Evolutionary conservation across 371 early-diverging fungal species (phyloP).

Genomic region (Mucor racemosus): DNA sequence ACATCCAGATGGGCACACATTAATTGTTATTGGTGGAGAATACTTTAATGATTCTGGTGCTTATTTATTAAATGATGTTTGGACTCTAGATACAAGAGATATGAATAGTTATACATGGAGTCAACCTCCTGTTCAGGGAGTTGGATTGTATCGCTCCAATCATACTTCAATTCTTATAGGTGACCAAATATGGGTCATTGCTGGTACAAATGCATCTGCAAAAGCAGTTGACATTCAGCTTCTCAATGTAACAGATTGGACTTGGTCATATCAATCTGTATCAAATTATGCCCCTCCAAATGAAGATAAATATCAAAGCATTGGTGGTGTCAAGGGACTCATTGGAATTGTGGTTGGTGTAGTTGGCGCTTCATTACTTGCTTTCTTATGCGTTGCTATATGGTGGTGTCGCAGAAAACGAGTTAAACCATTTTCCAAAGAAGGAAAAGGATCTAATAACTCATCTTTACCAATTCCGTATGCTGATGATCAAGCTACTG

Average conservation of each 20-base stretch:
- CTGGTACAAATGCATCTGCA: conserved; percentile 25
- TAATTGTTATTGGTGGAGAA: conserved; percentile 34
- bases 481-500: background rate
- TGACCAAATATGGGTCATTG: conserved; percentile 32
- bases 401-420: conserved; percentile 15
- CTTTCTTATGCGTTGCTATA: background rate
- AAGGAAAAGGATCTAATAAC: background rate
- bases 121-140: conserved; percentile 10
- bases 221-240: conserved; percentile 38
- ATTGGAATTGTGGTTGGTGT: conserved; percentile 25
- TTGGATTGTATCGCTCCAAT: conserved; percentile 29
- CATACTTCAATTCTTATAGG: conserved; percentile 32
- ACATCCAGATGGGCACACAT: conserved; percentile 31
- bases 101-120: conserved; percentile 22
- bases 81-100: conserved; percentile 24
- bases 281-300: background rate
- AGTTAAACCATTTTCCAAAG: conserved; percentile 5
- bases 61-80: conserved; percentile 28
- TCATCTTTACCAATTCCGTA: background rate
- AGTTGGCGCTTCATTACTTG: conserved; percentile 1
- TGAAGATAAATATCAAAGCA: background rate
- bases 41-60: conserved; percentile 24
- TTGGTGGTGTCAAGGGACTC: conserved; percentile 28
- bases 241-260: conserved; percentile 28
- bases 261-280: conserved; percentile 17